Conservation (phyloP, 192 early-diverging fungal genomes). For the Gryganskiella cystojenkinii region DNA sequence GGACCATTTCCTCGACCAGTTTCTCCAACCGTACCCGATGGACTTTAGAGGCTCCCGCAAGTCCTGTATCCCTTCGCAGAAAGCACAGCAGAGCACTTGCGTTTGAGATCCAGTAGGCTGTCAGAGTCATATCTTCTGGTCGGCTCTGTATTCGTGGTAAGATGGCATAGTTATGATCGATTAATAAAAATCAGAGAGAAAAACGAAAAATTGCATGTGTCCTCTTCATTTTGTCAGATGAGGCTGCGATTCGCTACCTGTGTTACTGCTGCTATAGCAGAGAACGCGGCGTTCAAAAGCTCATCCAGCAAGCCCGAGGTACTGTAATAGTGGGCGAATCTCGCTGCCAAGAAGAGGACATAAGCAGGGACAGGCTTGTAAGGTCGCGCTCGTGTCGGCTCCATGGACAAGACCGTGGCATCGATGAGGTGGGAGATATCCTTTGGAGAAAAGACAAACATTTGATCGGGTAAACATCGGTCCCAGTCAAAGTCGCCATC, state of each 20-base stretch:
- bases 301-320: constrained; percentile 76
- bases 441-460: constrained; percentile 90
- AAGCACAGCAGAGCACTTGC: constrained; percentile 82
- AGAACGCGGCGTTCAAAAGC: constrained; percentile 68
- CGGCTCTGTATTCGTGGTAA: constrained; percentile 35
- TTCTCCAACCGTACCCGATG: constrained; percentile 80
- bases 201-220: neutral
- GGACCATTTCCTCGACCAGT: constrained; percentile 76
- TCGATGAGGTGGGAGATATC: constrained; percentile 78
- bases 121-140: constrained; percentile 64
- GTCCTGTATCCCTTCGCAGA: constrained; percentile 84
- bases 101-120: constrained; percentile 90
- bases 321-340: constrained; percentile 87
- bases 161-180: neutral
- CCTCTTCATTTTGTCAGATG: neutral
- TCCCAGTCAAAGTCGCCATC: constrained; percentile 80
- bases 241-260: constrained; percentile 40
- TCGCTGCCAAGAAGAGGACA: constrained; percentile 86
- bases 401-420: constrained; percentile 71
- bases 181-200: neutral
- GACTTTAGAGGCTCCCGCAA: constrained; percentile 72
- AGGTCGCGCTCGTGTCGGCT: constrained; percentile 63
- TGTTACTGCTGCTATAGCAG: constrained; percentile 65
- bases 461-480: constrained; percentile 84
- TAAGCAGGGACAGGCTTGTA: constrained; percentile 83